These are phyloP conservation scores for Tolypocladium ovalisporum DNA, from an alignment of 2,329 filamentous ascomycete species.

Conservation along the genomic window DNA sequence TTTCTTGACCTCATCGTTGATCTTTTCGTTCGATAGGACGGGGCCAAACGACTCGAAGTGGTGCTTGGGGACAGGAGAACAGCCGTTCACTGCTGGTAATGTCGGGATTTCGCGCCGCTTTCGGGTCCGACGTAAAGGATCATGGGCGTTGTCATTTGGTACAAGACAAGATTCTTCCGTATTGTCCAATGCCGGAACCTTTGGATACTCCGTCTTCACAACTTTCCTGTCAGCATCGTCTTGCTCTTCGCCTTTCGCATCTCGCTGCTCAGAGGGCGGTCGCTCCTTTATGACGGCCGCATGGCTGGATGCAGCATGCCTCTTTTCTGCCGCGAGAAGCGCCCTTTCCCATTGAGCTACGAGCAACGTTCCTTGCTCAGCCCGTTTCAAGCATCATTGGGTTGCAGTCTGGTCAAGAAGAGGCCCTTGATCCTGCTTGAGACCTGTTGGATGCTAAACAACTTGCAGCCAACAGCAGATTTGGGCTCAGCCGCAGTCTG, in stretches of 20 bases:
- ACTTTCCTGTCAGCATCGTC: neutral
- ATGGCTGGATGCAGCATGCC: neutral
- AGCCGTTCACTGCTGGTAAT: neutral
- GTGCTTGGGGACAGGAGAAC: neutral
- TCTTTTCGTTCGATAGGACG: accelerated
- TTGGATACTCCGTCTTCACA: neutral
- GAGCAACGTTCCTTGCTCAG: neutral
- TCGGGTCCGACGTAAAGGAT: neutral
- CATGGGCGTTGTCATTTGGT: no score
- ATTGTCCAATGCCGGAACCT: neutral
- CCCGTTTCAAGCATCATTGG: neutral
- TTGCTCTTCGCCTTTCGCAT: neutral
- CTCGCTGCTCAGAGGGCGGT: neutral
- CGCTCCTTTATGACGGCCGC: neutral
- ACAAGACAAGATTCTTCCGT: no score
- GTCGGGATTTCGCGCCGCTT: neutral
- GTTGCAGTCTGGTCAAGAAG: neutral
- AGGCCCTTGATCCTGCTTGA: neutral
- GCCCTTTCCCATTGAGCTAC: neutral
- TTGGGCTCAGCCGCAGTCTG: neutral
- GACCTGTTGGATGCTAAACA: neutral
- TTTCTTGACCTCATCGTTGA: neutral
- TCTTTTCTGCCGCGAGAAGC: neutral
- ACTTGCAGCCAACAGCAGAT: neutral
- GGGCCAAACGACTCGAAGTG: neutral